phyloP scores from a whole-genome alignment of 805 yeast species.

The Metschnikowia drakensbergensis region DNA sequence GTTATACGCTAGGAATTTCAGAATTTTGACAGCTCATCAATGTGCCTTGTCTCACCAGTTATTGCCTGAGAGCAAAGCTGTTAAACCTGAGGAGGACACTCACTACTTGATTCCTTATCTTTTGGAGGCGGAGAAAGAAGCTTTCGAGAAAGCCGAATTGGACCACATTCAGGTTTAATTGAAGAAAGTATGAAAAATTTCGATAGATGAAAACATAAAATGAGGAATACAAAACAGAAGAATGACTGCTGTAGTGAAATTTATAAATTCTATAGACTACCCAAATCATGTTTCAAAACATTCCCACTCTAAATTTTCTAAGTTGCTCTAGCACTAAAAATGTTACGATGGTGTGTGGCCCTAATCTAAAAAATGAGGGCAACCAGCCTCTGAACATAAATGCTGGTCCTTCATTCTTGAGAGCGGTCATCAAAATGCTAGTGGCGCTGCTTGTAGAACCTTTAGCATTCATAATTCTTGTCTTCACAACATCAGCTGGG shows the following conservation, averaged over 20 bases:
- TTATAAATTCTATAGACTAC: constrained; percentile 1
- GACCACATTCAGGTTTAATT: constrained; percentile 58
- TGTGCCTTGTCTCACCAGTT: constrained; percentile 77
- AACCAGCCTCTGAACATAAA: constrained; percentile 91
- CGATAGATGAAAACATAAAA: not conserved
- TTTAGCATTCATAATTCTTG: constrained; percentile 76
- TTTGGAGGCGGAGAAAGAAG: constrained; percentile 92
- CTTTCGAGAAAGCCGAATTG: constrained; percentile 79
- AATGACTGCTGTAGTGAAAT: not conserved
- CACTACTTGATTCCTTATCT: constrained; percentile 85
- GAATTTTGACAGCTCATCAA: constrained; percentile 91
- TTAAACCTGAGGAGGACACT: constrained; percentile 74
- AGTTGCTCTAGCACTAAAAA: constrained; percentile 66
- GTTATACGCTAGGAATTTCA: constrained; percentile 85
- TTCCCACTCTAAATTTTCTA: constrained; percentile 50
- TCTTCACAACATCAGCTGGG: constrained; percentile 88
- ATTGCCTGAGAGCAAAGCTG: constrained; percentile 74
- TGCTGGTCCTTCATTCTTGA: constrained; percentile 65
- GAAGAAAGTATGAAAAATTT: not conserved
- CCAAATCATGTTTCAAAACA: constrained; percentile 27
- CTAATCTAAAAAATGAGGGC: constrained; percentile 80
- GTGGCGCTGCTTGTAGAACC: constrained; percentile 45
- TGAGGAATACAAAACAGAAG: not conserved
- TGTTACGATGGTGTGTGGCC: constrained; percentile 74
- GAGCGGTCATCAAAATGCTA: constrained; percentile 49